Evolutionary conservation across 1,139 yeast species (phyloP), one percentile per base, ranked within the genome.

Genomic region (Keqinozyma sinolaborantium): DNA sequence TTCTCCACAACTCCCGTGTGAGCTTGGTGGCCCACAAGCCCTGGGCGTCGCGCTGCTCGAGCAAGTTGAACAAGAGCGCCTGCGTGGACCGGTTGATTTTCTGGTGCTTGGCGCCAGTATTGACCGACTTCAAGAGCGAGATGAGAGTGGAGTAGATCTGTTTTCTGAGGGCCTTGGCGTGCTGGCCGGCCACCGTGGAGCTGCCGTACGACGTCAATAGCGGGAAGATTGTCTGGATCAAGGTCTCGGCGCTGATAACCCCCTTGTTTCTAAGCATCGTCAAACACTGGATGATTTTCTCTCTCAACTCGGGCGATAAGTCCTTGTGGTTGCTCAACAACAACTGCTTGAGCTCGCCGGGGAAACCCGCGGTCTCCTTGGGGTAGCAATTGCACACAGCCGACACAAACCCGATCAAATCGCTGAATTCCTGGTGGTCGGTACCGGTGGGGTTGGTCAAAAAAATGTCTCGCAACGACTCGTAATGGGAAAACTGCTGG

Each of bases 1-100:
- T 73, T 64, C 95, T 76, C 99, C 99, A 92, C 34, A 92, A 70
- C 57, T 92, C 97, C 55, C 97, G 75, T 6, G 97, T 88, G 34
- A 92, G 68, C 51, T 87, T 88, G 7, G 97, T 85, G 4, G 98
- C 97, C 97, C 98, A 92, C 19, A 92, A 64, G 25, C 97, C 97
- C 50, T 80, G 84, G 28, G 80, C 64, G 45, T 83, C 90, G 38
- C 83, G 77, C 46, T 82, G 84, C 41, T 84, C 92, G 30, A 92
- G 65, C 42, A 90, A 65, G 47, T 85, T 86, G 65, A 94, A 90
- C 33, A 95, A 72, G 35, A 92, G 61, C 1, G 97, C 96, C 58
- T 92, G 98, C 1, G 96, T 85, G 12, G 90, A 80, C 51, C 84
- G 73, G 58, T 92, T 92, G 42, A 92, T 67, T 55, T 84, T 86